phyloP scores from a whole-genome alignment of 192 early-diverging fungal species.

The Geranomyces variabilis region DNA sequence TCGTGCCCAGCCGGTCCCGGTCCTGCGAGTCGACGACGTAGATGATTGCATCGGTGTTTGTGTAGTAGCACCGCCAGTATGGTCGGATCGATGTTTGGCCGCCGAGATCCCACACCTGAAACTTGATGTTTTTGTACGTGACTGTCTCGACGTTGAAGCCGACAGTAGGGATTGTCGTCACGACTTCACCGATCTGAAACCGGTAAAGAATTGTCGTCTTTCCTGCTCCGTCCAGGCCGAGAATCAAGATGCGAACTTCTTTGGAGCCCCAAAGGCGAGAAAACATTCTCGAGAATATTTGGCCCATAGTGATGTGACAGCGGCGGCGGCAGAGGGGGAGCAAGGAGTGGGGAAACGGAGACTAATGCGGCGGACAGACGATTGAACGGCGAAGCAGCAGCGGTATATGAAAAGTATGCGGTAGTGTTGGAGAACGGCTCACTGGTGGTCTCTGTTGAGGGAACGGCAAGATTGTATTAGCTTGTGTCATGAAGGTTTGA shows the following conservation, averaged over 20 bases:
- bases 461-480: too few relatives aligned
- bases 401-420: too few relatives aligned
- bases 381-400: too few relatives aligned
- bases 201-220: slow-evolving; percentile 98
- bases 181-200: slow-evolving; percentile 94
- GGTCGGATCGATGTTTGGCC: slow-evolving; percentile 90
- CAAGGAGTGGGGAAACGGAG: too few relatives aligned
- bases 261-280: slow-evolving; percentile 87
- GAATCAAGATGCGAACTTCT: slow-evolving; percentile 95
- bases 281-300: slow-evolving; percentile 73
- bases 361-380: too few relatives aligned
- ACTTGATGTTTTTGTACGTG: slow-evolving; percentile 96
- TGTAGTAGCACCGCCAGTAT: slow-evolving; percentile 99
- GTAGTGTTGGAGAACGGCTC: too few relatives aligned
- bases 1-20: slow-evolving; percentile 82
- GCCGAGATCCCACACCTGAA: slow-evolving; percentile 97
- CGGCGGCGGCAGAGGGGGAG: too few relatives aligned
- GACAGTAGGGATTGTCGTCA: slow-evolving; percentile 95
- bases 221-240: slow-evolving; percentile 94
- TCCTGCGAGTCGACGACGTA: slow-evolving; percentile 97
- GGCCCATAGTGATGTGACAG: slow-evolving; percentile 56
- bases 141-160: slow-evolving; percentile 88
- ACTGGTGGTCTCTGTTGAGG: too few relatives aligned
- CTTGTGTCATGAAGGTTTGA: too few relatives aligned
- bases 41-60: slow-evolving; percentile 98